Percentiles rank a stretch among this genome's conserved stretches.
Conservation (phyloP, 208 protist species). For the Leishmania amazonensis region DNA sequence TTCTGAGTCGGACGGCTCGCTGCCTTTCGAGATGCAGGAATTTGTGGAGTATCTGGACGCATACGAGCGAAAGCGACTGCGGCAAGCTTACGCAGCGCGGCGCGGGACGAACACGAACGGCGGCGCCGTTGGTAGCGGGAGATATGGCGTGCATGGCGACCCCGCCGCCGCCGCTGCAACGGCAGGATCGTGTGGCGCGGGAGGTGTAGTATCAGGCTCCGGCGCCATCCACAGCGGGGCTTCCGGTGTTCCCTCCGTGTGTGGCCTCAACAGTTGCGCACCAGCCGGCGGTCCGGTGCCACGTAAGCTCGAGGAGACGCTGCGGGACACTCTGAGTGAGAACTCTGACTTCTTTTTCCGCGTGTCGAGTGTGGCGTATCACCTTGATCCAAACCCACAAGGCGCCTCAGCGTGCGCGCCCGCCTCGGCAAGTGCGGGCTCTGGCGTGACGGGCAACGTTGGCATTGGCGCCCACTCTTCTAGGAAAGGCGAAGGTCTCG, state of each 20-base stretch:
- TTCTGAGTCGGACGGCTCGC: conserved; percentile 22
- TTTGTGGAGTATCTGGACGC: conserved; percentile 29
- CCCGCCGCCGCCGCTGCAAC: background rate
- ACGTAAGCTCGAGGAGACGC: conserved; percentile 19
- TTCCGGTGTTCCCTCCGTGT: background rate
- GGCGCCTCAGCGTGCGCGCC: background rate
- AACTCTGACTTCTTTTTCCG: conserved; percentile 44
- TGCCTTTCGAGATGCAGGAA: conserved; percentile 30
- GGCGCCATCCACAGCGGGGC: background rate
- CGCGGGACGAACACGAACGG: conserved; percentile 18
- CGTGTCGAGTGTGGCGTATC: conserved; percentile 37
- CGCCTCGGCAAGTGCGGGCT: background rate
- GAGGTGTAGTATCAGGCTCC: background rate
- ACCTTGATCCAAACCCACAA: conserved; percentile 23
- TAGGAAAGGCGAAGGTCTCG: background rate
- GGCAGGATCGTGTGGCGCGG: background rate
- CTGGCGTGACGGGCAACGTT: background rate
- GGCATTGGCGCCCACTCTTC: background rate
- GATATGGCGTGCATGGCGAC: background rate
- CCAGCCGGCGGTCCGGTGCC: background rate
- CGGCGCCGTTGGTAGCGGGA: conserved; percentile 3
- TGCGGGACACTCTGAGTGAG: conserved; percentile 23
- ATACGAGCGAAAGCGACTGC: conserved; percentile 28
- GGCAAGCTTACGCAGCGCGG: conserved; percentile 11
- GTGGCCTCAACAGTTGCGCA: background rate